These are phyloP conservation scores for Camelina neglecta DNA, from an alignment of 345 rosid species.

Conservation along the genomic window DNA sequence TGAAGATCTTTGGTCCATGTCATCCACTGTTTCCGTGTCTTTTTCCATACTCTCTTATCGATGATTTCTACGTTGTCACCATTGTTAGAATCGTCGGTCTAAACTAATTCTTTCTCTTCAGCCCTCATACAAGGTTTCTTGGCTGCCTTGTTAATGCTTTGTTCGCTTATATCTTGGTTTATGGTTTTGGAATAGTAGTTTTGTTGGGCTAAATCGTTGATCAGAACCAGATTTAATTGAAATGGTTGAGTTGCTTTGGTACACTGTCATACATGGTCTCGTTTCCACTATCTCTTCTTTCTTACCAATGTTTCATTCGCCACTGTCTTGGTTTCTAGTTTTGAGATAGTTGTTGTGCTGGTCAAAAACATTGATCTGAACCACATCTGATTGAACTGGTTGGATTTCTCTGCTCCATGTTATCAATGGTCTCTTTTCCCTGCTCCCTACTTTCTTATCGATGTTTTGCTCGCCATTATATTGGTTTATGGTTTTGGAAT, in stretches of 20 bases:
- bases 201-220: no score
- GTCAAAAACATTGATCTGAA: not conserved
- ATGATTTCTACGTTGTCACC: not conserved
- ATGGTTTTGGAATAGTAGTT: no score
- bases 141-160: not conserved
- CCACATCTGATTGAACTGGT: not conserved
- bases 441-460: not conserved
- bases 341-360: not conserved
- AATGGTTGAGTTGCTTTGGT: no score
- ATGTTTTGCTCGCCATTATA: not conserved
- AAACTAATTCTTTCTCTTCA: not conserved
- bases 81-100: not conserved
- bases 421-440: not conserved
- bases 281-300: no score
- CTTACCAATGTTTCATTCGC: no score
- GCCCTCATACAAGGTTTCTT: not conserved
- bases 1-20: conserved; percentile 23
- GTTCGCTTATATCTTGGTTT: no score
- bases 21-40: conserved; percentile 8
- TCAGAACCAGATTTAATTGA: no score
- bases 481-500: not conserved
- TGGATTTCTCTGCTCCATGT: not conserved
- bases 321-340: no score
- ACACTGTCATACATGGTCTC: no score
- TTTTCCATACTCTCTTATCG: not conserved